Percentiles rank a stretch among this genome's conserved stretches.
phyloP scores from a whole-genome alignment of 2,329 filamentous ascomycete species.

The Venturia carpophila region DNA sequence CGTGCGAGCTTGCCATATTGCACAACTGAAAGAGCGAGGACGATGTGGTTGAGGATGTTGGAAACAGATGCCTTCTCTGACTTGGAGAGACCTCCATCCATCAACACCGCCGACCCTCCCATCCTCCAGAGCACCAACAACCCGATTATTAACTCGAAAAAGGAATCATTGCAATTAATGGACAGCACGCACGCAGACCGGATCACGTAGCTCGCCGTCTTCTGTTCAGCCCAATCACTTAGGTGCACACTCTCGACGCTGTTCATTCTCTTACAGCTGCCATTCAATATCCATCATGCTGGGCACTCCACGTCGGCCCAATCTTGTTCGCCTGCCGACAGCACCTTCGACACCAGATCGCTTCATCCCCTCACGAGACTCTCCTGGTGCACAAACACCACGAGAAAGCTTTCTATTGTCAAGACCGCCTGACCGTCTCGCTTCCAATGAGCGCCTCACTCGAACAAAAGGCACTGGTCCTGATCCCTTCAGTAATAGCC shows the following conservation, averaged over 20 bases:
- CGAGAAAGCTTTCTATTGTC: constrained; percentile 46
- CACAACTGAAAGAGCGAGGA: constrained; percentile 1
- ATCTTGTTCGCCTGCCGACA: neutral
- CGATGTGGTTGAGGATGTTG: constrained; percentile 4
- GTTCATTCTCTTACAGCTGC: constrained; percentile 12
- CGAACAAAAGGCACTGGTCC: constrained; percentile 37
- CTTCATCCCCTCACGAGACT: constrained; percentile 45
- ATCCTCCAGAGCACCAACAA: constrained; percentile 4
- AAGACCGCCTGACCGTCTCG: constrained; percentile 41
- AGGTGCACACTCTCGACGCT: neutral
- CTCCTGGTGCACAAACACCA: constrained; percentile 29
- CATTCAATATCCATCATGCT: neutral
- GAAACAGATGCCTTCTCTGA: neutral
- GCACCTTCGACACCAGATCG: constrained; percentile 43
- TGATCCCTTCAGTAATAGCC: constrained; percentile 47
- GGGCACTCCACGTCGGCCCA: constrained; percentile 4
- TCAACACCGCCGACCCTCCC: neutral
- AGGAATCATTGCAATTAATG: constrained; percentile 3
- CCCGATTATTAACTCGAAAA: constrained; percentile 9
- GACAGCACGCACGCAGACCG: neutral
- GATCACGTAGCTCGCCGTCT: constrained; percentile 5
- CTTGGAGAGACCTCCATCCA: neutral
- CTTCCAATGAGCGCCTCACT: constrained; percentile 39
- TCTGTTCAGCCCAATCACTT: constrained; percentile 8
- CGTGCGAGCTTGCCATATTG: constrained; percentile 49